Percentiles rank a stretch among this genome's conserved stretches.
Conservation (phyloP, 306 rosid genomes). For the Begonia fuchsioides region DNA sequence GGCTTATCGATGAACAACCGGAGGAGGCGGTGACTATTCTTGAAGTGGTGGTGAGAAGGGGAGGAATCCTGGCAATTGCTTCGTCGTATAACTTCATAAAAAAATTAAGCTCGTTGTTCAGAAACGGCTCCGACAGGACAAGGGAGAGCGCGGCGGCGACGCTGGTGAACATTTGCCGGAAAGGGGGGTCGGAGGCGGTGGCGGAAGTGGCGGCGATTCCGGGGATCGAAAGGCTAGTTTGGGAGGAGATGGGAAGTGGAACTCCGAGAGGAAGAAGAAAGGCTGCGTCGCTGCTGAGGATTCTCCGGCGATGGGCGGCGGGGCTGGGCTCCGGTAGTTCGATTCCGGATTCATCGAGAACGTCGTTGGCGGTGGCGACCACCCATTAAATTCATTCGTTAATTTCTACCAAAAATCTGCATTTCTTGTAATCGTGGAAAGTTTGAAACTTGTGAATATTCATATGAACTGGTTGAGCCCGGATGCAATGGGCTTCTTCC, state of each 20-base stretch:
- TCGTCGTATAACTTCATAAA: slow-evolving; percentile 37
- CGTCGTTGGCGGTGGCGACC: too few relatives aligned
- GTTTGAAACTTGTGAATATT: too few relatives aligned
- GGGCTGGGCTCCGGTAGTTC: slow-evolving; percentile 21
- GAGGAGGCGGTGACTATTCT: slow-evolving; percentile 70
- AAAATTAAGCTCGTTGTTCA: slow-evolving; percentile 34
- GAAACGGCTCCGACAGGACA: slow-evolving; percentile 67
- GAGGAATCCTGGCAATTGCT: slow-evolving; percentile 54
- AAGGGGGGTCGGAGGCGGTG: slow-evolving; percentile 76
- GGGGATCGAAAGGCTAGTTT: slow-evolving; percentile 67
- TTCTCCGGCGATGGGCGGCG: slow-evolving; percentile 77
- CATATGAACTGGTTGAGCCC: too few relatives aligned
- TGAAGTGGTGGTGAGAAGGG: slow-evolving; percentile 70
- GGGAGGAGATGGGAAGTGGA: slow-evolving; percentile 84
- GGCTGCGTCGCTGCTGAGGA: slow-evolving; percentile 69
- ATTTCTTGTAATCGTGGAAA: too few relatives aligned
- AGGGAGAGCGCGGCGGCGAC: slow-evolving; percentile 86
- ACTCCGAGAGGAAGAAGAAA: slow-evolving; percentile 57
- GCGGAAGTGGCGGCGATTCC: slow-evolving; percentile 45
- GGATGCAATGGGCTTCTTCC: too few relatives aligned
- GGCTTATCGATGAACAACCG: slow-evolving; percentile 33
- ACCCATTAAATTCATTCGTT: too few relatives aligned
- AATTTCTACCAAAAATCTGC: too few relatives aligned
- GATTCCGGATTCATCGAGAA: too few relatives aligned
- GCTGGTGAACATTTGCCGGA: slow-evolving; percentile 57